Percentiles rank a stretch among this genome's conserved stretches.
These are phyloP conservation scores for Suillus variegatus DNA, from an alignment of 768 basidiomycete genomes.

Conservation along the genomic window DNA sequence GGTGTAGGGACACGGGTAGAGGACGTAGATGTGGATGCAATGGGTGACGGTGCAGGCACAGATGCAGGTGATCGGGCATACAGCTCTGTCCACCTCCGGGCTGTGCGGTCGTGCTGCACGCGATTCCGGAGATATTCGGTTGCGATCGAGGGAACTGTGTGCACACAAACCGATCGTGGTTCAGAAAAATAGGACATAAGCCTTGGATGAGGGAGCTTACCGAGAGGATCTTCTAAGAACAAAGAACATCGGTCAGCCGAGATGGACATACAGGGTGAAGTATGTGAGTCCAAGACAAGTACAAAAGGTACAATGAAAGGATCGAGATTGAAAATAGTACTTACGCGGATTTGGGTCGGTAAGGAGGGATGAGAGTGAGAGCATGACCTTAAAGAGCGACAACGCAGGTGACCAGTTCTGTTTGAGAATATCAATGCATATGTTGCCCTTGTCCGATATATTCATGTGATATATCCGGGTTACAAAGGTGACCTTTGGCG, in stretches of 20 bases:
- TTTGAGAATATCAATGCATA: slow-evolving; percentile 92
- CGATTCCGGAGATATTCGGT: slow-evolving; percentile 67
- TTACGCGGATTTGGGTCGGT: slow-evolving; percentile 93
- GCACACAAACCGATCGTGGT: slow-evolving; percentile 3
- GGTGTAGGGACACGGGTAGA: not conserved
- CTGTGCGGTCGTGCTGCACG: slow-evolving; percentile 72
- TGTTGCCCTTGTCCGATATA: slow-evolving; percentile 73
- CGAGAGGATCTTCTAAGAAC: slow-evolving; percentile 65
- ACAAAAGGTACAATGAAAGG: not conserved
- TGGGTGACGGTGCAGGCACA: slow-evolving; percentile 12
- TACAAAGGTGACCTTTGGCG: slow-evolving; percentile 74
- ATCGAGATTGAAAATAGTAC: slow-evolving; percentile 28
- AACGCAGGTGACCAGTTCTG: slow-evolving; percentile 93
- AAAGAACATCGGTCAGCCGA: slow-evolving; percentile 8
- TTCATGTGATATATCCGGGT: slow-evolving; percentile 92
- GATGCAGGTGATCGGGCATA: slow-evolving; percentile 58
- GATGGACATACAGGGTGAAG: slow-evolving; percentile 3
- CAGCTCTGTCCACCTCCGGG: slow-evolving; percentile 73
- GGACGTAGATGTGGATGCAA: not conserved
- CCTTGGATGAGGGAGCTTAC: slow-evolving; percentile 35
- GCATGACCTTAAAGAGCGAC: slow-evolving; percentile 91
- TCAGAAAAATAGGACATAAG: not conserved
- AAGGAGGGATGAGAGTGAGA: slow-evolving; percentile 88
- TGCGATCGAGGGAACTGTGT: slow-evolving; percentile 71
- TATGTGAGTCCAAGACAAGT: not conserved